Percentiles rank a stretch among this genome's conserved stretches.
Conservation (phyloP, 2,329 filamentous ascomycete genomes). For the Penicillium sp. region DNA sequence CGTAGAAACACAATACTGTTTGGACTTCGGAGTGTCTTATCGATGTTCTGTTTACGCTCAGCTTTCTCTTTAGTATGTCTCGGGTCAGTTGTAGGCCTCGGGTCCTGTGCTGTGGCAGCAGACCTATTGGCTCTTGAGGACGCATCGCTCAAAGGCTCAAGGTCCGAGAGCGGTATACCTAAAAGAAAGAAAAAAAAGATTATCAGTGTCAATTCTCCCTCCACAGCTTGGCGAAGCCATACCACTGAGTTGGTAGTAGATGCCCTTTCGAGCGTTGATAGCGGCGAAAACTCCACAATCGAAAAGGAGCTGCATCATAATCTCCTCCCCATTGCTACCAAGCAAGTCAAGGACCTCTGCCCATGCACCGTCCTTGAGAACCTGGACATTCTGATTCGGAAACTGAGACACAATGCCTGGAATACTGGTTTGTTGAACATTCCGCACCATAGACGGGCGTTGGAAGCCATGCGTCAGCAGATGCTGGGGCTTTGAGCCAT, state of each 20-base stretch:
- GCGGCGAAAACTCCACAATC: conserved; percentile 73
- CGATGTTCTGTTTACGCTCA: background rate
- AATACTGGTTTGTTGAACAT: conserved; percentile 48
- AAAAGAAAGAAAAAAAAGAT: background rate
- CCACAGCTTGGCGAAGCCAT: conserved; percentile 22
- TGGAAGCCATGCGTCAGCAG: conserved; percentile 82
- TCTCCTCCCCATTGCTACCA: conserved; percentile 69
- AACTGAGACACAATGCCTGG: conserved; percentile 64
- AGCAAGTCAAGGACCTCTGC: conserved; percentile 69
- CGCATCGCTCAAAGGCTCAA: conserved; percentile 24
- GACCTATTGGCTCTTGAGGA: background rate
- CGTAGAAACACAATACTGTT: conserved; percentile 72
- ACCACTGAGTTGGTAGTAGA: conserved; percentile 79
- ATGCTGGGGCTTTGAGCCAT: conserved; percentile 61
- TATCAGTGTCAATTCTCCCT: background rate
- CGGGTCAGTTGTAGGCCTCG: background rate
- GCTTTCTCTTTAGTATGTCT: background rate
- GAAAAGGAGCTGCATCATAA: conserved; percentile 74
- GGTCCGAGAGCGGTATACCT: conserved; percentile 32
- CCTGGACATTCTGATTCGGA: conserved; percentile 67
- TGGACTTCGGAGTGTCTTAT: conserved; percentile 20
- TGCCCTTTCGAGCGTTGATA: conserved; percentile 58
- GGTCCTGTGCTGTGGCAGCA: background rate
- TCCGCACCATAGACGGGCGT: conserved; percentile 34
- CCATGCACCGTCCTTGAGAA: conserved; percentile 71